Conservation (phyloP, 2,329 filamentous ascomycete species). For the Aspergillus sclerotialis region DNA sequence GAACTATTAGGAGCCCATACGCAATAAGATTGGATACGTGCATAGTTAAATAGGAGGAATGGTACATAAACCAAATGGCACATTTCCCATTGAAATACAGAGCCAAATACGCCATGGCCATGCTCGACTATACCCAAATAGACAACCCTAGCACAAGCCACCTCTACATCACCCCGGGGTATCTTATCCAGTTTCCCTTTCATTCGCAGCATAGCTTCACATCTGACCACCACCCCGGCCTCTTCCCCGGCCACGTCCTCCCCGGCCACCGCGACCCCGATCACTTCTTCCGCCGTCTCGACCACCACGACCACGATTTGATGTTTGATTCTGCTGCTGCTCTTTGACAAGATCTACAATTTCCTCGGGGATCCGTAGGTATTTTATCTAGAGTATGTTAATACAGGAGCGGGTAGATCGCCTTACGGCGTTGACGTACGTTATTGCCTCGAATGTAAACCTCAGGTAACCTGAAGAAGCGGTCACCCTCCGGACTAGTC, state of each 20-base stretch:
- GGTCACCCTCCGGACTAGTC: conserved; percentile 90
- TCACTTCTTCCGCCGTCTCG: conserved; percentile 32
- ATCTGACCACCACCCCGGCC: conserved; percentile 30
- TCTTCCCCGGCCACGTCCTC: conserved; percentile 38
- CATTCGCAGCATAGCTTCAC: neutral
- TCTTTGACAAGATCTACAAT: conserved; percentile 93
- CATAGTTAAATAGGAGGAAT: neutral
- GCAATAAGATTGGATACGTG: too few relatives aligned
- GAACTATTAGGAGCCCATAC: too few relatives aligned
- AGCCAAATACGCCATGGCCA: conserved; percentile 35
- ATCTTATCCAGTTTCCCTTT: conserved; percentile 23
- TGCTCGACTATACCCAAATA: conserved; percentile 28
- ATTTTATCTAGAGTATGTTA: conserved; percentile 71
- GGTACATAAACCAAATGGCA: conserved; percentile 16
- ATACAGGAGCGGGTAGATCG: neutral
- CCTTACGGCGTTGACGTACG: conserved; percentile 47
- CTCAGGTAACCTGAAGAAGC: conserved; percentile 85
- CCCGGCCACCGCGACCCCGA: conserved; percentile 35
- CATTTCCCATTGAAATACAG: conserved; percentile 25
- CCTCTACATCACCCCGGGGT: conserved; percentile 24
- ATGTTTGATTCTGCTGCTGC: conserved; percentile 66
- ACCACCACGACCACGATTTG: conserved; percentile 35
- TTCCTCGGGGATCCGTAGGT: conserved; percentile 90
- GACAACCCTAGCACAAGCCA: conserved; percentile 19
- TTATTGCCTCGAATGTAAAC: conserved; percentile 98